Evolutionary conservation across 768 basidiomycete species (phyloP).

Genomic region (Tremella yokohamensis): DNA sequence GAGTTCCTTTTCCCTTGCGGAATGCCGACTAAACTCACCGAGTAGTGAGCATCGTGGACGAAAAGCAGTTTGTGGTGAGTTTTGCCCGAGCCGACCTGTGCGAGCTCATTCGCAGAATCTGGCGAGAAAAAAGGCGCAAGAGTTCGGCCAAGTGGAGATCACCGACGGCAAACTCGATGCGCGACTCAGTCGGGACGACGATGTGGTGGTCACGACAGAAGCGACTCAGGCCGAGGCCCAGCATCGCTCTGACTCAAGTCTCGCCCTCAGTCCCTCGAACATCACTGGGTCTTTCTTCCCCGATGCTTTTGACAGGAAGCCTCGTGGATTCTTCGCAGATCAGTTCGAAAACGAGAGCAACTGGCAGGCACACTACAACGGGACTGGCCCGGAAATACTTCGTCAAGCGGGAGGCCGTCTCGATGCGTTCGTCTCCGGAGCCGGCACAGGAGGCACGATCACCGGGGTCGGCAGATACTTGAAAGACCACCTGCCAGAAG

Average conservation of each 20-base stretch:
- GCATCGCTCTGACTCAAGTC: conserved; percentile 49
- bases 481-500: conserved; percentile 65
- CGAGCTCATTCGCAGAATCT: conserved; percentile 63
- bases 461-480: conserved; percentile 77
- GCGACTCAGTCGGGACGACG: conserved; percentile 13
- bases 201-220: conserved; percentile 36
- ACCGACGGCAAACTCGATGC: conserved; percentile 7
- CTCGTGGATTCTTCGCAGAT: conserved; percentile 82
- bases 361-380: conserved; percentile 78
- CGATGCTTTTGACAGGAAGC: conserved; percentile 47
- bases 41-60: conserved; percentile 84
- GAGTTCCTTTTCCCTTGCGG: conserved; percentile 4
- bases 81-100: not conserved
- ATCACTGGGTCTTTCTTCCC: conserved; percentile 9
- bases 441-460: conserved; percentile 92
- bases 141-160: conserved; percentile 61
- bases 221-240: conserved; percentile 57
- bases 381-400: conserved; percentile 95
- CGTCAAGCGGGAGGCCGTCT: conserved; percentile 78
- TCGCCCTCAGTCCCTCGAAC: conserved; percentile 50
- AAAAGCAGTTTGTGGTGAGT: conserved; percentile 79
- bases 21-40: not conserved
- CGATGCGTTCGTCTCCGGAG: conserved; percentile 83
- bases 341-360: conserved; percentile 97
- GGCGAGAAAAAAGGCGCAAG: conserved; percentile 70